Evolutionary conservation across 192 early-diverging fungal genomes (phyloP).

Genomic region (Linnemannia elongata): DNA sequence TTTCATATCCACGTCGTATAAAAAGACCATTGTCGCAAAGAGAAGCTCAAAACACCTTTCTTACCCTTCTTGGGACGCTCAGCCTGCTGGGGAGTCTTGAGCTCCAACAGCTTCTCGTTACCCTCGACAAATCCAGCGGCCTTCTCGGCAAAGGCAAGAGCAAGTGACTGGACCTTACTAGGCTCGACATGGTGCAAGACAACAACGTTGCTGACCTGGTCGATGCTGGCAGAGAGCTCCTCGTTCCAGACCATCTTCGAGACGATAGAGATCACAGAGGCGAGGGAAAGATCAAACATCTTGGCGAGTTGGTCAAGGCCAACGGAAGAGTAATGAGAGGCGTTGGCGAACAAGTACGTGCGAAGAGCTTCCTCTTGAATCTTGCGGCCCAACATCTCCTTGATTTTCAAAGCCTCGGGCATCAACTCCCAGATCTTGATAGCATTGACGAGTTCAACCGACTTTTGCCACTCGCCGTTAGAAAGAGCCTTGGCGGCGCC

Average conservation of each 20-base stretch:
- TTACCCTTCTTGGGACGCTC: constrained; percentile 41
- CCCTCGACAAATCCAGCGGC: constrained; percentile 84
- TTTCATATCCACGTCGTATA: too few relatives aligned
- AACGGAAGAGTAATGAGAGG: constrained; percentile 90
- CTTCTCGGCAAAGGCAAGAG: constrained; percentile 89
- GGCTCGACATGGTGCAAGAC: constrained; percentile 84
- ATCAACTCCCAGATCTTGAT: constrained; percentile 98
- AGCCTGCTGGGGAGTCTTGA: constrained; percentile 57
- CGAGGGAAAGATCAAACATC: constrained; percentile 87
- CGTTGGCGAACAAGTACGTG: constrained; percentile 95
- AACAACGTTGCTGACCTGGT: constrained; percentile 84
- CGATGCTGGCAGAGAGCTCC: constrained; percentile 89
- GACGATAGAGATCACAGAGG: constrained; percentile 78
- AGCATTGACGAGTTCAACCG: constrained; percentile 82
- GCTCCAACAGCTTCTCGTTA: constrained; percentile 92
- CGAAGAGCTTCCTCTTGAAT: constrained; percentile 96
- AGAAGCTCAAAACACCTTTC: background rate
- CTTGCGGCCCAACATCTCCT: constrained; percentile 87
- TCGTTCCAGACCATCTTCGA: constrained; percentile 94
- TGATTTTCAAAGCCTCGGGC: constrained; percentile 82
- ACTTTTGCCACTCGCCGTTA: constrained; percentile 92
- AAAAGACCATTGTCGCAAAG: background rate
- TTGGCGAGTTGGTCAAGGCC: constrained; percentile 81
- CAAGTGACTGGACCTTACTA: constrained; percentile 85
- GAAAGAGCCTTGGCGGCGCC: constrained; percentile 92